Evolutionary conservation across 257 asterid species (phyloP).

Genomic region (Fraxinus quadrangulata): DNA sequence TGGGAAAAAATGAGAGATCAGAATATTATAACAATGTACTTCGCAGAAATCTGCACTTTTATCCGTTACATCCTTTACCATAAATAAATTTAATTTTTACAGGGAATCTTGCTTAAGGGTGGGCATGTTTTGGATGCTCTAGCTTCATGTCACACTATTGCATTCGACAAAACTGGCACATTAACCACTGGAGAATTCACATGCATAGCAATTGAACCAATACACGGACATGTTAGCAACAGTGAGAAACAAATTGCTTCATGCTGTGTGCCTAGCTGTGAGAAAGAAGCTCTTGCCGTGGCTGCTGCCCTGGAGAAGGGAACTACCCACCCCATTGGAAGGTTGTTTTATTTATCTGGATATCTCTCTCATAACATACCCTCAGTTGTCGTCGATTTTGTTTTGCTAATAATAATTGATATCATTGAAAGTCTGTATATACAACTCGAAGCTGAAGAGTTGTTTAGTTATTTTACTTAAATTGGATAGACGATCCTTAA

Average conservation of each 20-base stretch:
- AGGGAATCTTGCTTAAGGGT: constrained; percentile 98
- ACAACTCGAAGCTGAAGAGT: constrained; percentile 4
- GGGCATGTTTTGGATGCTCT: constrained; percentile 93
- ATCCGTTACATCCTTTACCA: constrained; percentile 13
- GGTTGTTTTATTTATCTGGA: constrained; percentile 43
- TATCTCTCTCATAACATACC: not conserved
- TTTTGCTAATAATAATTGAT: constrained; percentile 4
- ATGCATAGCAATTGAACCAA: constrained; percentile 99
- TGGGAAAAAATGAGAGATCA: not conserved
- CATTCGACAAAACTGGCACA: constrained; percentile 98
- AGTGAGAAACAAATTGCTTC: constrained; percentile 45
- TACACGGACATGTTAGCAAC: constrained; percentile 70
- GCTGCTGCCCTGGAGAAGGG: constrained; percentile 99
- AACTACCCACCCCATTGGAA: constrained; percentile 99
- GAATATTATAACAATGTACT: not conserved
- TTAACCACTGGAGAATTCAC: constrained; percentile 94
- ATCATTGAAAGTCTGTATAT: not conserved
- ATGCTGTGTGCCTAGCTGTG: constrained; percentile 94
- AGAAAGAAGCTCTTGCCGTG: constrained; percentile 97
- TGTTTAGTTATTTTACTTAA: constrained; percentile 9
- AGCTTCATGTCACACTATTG: constrained; percentile 92
- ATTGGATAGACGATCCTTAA: not conserved
- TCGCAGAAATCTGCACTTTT: not conserved
- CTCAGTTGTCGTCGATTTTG: constrained; percentile 8
- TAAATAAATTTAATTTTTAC: constrained; percentile 26